phyloP scores from a whole-genome alignment of 192 early-diverging fungal genomes.

The Podila clonocystis region DNA sequence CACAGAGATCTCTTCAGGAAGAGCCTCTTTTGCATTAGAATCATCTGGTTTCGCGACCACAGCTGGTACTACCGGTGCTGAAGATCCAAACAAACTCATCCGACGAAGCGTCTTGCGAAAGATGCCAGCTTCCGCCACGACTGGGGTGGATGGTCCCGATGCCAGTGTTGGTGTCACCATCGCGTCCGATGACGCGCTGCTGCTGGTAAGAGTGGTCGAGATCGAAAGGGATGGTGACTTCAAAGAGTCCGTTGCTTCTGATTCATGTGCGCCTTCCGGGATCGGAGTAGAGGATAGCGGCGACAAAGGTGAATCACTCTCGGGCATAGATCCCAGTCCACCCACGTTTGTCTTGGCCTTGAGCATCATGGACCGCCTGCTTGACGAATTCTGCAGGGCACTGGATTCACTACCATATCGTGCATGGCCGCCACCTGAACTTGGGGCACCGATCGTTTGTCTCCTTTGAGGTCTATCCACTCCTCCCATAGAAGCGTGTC shows the following conservation, averaged over 20 bases:
- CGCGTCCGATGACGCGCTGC: not conserved
- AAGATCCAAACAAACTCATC: constrained; percentile 19
- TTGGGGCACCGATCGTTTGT: constrained; percentile 31
- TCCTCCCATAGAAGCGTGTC: constrained; percentile 18
- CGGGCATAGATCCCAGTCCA: constrained; percentile 21
- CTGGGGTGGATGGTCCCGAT: constrained; percentile 9
- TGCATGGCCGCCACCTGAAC: constrained; percentile 13
- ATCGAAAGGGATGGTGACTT: constrained; percentile 17
- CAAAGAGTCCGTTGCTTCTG: not conserved
- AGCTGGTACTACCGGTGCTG: not conserved
- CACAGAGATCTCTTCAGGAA: not conserved
- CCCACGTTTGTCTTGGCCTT: constrained; percentile 12
- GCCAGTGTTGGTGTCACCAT: not conserved
- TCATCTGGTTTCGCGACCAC: not conserved
- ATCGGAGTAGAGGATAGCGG: not conserved
- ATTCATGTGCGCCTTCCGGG: not conserved
- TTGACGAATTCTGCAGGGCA: not conserved
- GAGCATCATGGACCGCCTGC: constrained; percentile 11
- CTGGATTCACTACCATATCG: constrained; percentile 37
- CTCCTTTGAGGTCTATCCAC: constrained; percentile 31
- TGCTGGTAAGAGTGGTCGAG: constrained; percentile 7
- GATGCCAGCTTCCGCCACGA: constrained; percentile 1
- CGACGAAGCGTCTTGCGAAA: constrained; percentile 2
- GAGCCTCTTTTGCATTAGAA: no score
- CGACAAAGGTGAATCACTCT: not conserved